These are phyloP conservation scores for Fusarium xyrophilum DNA, from an alignment of 2,329 filamentous ascomycete genomes.

Conservation along the genomic window DNA sequence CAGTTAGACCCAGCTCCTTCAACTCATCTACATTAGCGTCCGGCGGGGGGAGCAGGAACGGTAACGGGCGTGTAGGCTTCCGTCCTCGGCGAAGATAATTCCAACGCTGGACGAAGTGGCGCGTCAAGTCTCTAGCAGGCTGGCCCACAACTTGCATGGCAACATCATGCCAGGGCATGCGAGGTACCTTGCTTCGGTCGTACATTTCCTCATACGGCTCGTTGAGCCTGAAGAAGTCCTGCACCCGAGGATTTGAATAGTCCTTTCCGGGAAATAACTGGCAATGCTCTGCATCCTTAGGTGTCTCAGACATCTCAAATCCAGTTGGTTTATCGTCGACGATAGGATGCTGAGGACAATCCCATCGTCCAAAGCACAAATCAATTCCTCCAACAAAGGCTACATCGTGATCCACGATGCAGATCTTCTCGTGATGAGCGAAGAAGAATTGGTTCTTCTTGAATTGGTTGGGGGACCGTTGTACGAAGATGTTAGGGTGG, in stretches of 20 bases:
- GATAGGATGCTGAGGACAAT: constrained; percentile 89
- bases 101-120: constrained; percentile 98
- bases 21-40: constrained; percentile 89
- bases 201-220: constrained; percentile 99
- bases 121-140: constrained; percentile 88
- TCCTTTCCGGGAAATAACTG: constrained; percentile 98
- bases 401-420: constrained; percentile 92
- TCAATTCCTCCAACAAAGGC: constrained; percentile 96
- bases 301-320: constrained; percentile 77
- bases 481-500: constrained; percentile 94
- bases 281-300: constrained; percentile 90
- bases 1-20: constrained; percentile 84
- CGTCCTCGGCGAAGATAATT: constrained; percentile 94
- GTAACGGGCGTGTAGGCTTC: constrained; percentile 90
- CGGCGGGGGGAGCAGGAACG: constrained; percentile 90
- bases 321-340: constrained; percentile 94
- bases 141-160: constrained; percentile 98
- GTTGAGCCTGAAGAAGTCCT: constrained; percentile 91
- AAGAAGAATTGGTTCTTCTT: constrained; percentile 99
- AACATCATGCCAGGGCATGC: constrained; percentile 99
- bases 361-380: constrained; percentile 96
- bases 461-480: constrained; percentile 95
- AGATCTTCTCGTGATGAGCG: constrained; percentile 98
- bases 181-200: constrained; percentile 82
- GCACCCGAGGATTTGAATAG: constrained; percentile 94